Conservation (phyloP, 306 rosid species). For the Cucurbita maxima region DNA sequence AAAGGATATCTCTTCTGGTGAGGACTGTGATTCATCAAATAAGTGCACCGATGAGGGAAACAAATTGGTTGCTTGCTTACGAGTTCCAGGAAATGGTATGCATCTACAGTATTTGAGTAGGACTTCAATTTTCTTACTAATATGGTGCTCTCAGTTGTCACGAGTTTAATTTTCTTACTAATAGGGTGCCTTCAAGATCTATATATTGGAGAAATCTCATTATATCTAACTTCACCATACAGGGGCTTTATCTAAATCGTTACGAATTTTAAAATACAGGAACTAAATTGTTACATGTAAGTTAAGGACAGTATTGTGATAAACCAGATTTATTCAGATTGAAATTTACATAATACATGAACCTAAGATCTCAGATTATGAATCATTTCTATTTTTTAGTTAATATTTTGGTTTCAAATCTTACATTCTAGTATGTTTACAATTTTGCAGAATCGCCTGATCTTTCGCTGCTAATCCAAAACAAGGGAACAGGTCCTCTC, state of each 20-base stretch:
- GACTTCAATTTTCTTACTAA: neutral
- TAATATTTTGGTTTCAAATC: neutral
- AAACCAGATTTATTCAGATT: neutral
- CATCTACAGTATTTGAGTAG: neutral
- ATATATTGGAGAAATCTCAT: too few relatives aligned
- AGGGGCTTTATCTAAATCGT: too few relatives aligned
- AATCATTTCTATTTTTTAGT: neutral
- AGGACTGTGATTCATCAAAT: slow-evolving; percentile 33
- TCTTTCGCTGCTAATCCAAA: slow-evolving; percentile 35
- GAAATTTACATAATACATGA: neutral
- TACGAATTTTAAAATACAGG: too few relatives aligned
- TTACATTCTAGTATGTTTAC: neutral
- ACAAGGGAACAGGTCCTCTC: slow-evolving; percentile 24
- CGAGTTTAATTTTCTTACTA: too few relatives aligned
- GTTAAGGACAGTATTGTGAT: neutral
- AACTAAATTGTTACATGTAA: too few relatives aligned
- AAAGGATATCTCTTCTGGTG: slow-evolving; percentile 16
- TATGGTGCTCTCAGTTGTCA: neutral
- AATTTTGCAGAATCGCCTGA: slow-evolving; percentile 28
- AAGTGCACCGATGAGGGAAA: slow-evolving; percentile 20
- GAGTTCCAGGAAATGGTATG: slow-evolving; percentile 42
- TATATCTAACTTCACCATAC: too few relatives aligned
- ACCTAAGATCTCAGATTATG: neutral
- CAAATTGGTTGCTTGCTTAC: slow-evolving; percentile 31
- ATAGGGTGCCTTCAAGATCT: too few relatives aligned